Evolutionary conservation across 2,329 filamentous ascomycete species (phyloP).

Genomic region (Onygenales sp.): DNA sequence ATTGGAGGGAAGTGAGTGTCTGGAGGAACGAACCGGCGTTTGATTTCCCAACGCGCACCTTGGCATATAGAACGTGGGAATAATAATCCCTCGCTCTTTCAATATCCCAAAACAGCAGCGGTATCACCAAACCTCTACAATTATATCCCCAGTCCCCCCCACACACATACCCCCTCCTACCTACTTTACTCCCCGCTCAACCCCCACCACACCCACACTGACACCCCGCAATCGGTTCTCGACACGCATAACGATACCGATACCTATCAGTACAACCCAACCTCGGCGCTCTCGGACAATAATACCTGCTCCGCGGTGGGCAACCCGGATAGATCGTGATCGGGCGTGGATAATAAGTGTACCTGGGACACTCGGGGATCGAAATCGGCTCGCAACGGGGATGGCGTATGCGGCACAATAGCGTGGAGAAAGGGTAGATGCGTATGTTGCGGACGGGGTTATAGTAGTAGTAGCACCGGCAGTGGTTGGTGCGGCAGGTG

Average conservation of each 20-base stretch:
- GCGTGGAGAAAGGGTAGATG: background rate
- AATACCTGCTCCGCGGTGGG: background rate
- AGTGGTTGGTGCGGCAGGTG: background rate
- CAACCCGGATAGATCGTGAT: constrained; percentile 2
- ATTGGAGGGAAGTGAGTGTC: too few relatives aligned
- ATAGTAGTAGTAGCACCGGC: background rate
- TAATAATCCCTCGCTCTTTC: too few relatives aligned
- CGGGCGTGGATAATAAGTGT: background rate
- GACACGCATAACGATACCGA: background rate
- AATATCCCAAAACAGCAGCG: too few relatives aligned
- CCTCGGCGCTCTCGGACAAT: too few relatives aligned
- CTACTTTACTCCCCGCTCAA: background rate
- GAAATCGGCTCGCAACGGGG: background rate
- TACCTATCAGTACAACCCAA: background rate
- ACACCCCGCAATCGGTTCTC: background rate
- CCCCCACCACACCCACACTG: background rate
- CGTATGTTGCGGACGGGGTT: background rate
- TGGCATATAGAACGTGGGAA: too few relatives aligned
- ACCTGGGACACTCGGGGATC: background rate
- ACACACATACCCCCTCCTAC: background rate
- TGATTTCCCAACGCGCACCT: too few relatives aligned
- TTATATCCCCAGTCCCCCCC: background rate
- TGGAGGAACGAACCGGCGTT: too few relatives aligned
- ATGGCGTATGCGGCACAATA: background rate
- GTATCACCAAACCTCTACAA: too few relatives aligned